These are phyloP conservation scores for Nicotiana undulata DNA, from an alignment of 257 asterid species.

Conservation along the genomic window DNA sequence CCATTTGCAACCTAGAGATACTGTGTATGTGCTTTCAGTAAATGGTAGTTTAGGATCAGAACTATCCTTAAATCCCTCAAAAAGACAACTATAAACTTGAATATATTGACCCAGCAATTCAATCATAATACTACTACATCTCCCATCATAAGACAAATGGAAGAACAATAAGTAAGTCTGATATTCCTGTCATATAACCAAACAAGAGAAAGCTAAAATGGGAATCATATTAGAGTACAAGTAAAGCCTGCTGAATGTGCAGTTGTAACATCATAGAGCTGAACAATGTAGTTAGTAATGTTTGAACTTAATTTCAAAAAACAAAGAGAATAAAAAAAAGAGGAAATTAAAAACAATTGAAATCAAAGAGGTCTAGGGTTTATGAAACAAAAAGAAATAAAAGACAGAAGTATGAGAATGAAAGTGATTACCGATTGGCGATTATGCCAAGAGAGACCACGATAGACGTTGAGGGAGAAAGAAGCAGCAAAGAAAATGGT, in stretches of 20 bases:
- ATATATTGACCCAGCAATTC: background rate
- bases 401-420: background rate
- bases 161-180: too few species aligned
- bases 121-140: background rate
- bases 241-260: background rate
- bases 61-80: background rate
- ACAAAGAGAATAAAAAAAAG: background rate
- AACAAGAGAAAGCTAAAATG: background rate
- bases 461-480: constrained; percentile 78
- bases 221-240: background rate
- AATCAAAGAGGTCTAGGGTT: background rate
- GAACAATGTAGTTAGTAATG: background rate
- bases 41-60: background rate
- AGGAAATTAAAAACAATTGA: background rate
- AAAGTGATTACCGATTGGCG: constrained; percentile 46
- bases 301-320: background rate
- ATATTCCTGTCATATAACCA: background rate
- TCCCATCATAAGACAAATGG: background rate
- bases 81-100: background rate
- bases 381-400: background rate
- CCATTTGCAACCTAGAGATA: background rate
- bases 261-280: background rate
- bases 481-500: constrained; percentile 64
- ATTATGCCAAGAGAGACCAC: constrained; percentile 83
- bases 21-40: background rate